phyloP scores from a whole-genome alignment of 345 rosid species.

The Camelina sativa region DNA sequence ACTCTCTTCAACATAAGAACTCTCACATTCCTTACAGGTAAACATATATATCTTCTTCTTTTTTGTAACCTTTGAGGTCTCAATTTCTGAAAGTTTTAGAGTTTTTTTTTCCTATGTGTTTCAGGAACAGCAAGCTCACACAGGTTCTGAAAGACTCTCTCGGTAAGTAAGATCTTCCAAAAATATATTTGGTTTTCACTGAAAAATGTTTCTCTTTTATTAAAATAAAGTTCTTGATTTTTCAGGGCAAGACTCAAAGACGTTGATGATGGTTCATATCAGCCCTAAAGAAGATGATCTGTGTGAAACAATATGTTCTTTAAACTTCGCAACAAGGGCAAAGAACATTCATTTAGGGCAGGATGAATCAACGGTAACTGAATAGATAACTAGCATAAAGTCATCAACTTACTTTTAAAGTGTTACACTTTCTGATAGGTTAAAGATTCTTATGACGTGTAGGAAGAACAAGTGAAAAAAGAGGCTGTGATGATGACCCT shows the following conservation, averaged over 20 bases:
- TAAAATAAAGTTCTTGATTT: conserved; percentile 3
- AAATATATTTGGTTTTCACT: background rate
- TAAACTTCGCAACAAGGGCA: conserved; percentile 73
- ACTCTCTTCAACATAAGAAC: conserved; percentile 72
- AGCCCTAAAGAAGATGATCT: conserved; percentile 84
- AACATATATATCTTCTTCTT: background rate
- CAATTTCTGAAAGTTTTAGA: background rate
- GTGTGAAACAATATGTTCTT: conserved; percentile 79
- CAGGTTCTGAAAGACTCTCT: conserved; percentile 83
- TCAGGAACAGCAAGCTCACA: conserved; percentile 90
- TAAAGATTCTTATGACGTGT: conserved; percentile 27
- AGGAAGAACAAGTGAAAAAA: conserved; percentile 59
- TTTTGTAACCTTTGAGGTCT: conserved; percentile 12
- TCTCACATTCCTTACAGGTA: conserved; percentile 79
- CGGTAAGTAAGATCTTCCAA: conserved; percentile 49
- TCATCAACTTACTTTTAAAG: conserved; percentile 11
- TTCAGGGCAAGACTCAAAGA: conserved; percentile 79
- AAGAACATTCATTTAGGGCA: conserved; percentile 67
- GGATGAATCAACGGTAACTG: conserved; percentile 56
- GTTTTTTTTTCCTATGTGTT: conserved; percentile 20
- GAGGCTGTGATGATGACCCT: conserved; percentile 58
- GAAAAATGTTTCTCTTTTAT: background rate
- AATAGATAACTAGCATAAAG: conserved; percentile 20
- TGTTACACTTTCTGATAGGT: conserved; percentile 30
- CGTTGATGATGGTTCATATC: conserved; percentile 83